Evolutionary conservation across 768 basidiomycete genomes (phyloP).

Genomic region (Mrakia blollopis): DNA sequence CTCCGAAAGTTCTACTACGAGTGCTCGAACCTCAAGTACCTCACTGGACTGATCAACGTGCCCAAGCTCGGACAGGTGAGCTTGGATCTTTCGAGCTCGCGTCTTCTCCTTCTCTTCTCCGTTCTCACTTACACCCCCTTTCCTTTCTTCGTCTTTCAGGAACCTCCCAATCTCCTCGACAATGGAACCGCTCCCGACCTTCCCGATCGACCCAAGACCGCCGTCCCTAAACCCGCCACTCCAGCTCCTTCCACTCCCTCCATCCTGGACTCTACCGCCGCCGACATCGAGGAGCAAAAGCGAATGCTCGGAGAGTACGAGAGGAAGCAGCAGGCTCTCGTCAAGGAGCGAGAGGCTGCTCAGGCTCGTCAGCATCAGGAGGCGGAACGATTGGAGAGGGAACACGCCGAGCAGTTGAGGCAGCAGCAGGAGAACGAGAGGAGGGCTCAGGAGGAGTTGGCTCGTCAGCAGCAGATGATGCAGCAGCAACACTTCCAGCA

Average conservation of each 20-base stretch:
- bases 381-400: conserved; percentile 71
- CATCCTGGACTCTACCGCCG: conserved; percentile 55
- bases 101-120: neutral
- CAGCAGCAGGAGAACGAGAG: conserved; percentile 84
- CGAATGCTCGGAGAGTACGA: conserved; percentile 95
- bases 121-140: conserved; percentile 17
- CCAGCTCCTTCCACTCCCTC: conserved; percentile 61
- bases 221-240: conserved; percentile 41
- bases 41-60: conserved; percentile 95
- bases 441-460: conserved; percentile 78
- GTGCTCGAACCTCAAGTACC: conserved; percentile 95
- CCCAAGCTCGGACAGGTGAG: conserved; percentile 88
- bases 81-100: conserved; percentile 16
- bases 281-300: conserved; percentile 80
- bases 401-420: conserved; percentile 82
- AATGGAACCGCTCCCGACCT: conserved; percentile 71
- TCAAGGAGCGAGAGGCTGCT: conserved; percentile 72
- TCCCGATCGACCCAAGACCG: conserved; percentile 68
- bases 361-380: conserved; percentile 71
- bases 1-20: conserved; percentile 98
- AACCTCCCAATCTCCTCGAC: conserved; percentile 91
- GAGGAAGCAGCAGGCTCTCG: conserved; percentile 84
- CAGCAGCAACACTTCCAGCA: conserved; percentile 64
- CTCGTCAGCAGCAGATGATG: conserved; percentile 67
- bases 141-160: conserved; percentile 51